Base-by-base conservation (phyloP, 2,329 filamentous ascomycete genomes). In the Venturia aucupariae region DNA sequence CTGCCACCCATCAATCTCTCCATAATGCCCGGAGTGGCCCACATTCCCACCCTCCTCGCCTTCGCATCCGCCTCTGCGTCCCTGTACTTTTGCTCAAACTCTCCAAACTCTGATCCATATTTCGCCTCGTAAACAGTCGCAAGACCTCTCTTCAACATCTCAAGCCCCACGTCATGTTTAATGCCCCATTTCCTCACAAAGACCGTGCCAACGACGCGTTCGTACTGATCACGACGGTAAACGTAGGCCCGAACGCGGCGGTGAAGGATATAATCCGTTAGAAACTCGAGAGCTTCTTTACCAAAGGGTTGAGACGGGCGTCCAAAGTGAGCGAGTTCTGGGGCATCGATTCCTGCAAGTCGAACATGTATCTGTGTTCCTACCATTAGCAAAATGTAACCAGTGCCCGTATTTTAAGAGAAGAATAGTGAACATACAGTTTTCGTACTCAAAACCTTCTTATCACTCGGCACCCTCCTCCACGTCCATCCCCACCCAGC, bases 71-170 rank as follows among this genome's bases (percentile, higher is more conserved):
- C 81, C 76, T 92, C 87, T 6, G 86, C 86, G 66, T 79, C 81
- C 68, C 84, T 82, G 73, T 93, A 93, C 66, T 81, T 75, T 60
- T 79, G 77, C 82, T 87, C 70, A 60, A 70, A 75, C 1, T 83
- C 84, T 30, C 94, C 94, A 80, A 94, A 99, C 73, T 97, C 94
- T 24, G 85, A 88, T 3, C 93, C 94, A 5, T 81, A 84, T 76
- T 96, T 97, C 35, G 91, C 93, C 77, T 97, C 94, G 74, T 97
- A 99, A 3, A 94, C 88, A 2, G 91, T 96, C 48, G 93, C 94
- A 67, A 95, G 77, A 0, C 94, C 94, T 27, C 79, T 82, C 77
- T 86, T 90, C 67, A 99, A 77, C 92, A 99, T 95, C 75, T 95
- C 89, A 66, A 92, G 78, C 3, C 93, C 92, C 5, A 99, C 89